Conservation (phyloP, 345 rosid species). For the Balakata baccata region DNA sequence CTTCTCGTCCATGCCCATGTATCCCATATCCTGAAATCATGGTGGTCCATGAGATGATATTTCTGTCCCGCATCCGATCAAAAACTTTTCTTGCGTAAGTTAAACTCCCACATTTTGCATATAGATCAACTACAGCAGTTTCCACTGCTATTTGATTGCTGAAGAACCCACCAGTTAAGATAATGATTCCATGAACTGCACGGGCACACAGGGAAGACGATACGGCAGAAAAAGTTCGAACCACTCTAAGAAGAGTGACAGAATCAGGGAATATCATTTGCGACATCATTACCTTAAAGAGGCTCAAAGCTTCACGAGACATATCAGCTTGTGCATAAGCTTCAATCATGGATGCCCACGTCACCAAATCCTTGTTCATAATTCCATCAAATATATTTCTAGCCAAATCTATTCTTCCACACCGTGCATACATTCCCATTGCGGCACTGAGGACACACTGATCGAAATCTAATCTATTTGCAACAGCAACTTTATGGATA, state of each 20-base stretch:
- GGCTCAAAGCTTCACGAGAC: conserved; percentile 27
- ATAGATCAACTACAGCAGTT: conserved; percentile 35
- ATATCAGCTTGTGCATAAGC: conserved; percentile 30
- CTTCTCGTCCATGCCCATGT: conserved; percentile 45
- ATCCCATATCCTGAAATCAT: conserved; percentile 55
- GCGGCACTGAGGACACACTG: conserved; percentile 25
- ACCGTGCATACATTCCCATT: conserved; percentile 21
- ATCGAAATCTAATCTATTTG: conserved; percentile 26
- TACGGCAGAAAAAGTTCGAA: conserved; percentile 30
- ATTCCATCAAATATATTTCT: conserved; percentile 26
- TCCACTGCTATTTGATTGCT: conserved; percentile 18
- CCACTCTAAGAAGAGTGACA: conserved; percentile 30
- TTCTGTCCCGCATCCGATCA: conserved; percentile 34
- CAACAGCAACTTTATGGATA: conserved; percentile 23
- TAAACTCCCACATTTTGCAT: conserved; percentile 49
- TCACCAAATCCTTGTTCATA: conserved; percentile 26
- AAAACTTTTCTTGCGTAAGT: conserved; percentile 41
- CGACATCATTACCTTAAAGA: conserved; percentile 20
- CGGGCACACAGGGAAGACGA: conserved; percentile 27
- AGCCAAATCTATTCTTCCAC: conserved; percentile 32
- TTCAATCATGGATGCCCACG: conserved; percentile 37
- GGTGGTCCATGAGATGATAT: conserved; percentile 48
- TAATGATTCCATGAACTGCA: conserved; percentile 17
- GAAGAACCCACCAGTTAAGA: conserved; percentile 12
- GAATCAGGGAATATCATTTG: conserved; percentile 23